These are phyloP conservation scores for Sinapis alba DNA, from an alignment of 441 rosid species.

Conservation along the genomic window DNA sequence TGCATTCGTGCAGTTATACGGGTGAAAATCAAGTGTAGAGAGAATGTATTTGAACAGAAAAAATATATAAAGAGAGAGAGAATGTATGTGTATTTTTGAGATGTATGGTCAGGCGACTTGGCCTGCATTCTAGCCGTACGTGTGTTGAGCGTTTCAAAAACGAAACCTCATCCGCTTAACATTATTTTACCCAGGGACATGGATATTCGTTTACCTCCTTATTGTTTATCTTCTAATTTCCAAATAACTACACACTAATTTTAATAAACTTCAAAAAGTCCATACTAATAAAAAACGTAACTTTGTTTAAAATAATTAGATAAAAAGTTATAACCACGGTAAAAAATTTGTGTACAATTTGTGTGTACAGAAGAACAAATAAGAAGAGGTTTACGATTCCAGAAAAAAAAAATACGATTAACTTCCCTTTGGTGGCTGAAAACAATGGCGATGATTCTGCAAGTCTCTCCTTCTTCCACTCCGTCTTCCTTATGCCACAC, in stretches of 20 bases:
- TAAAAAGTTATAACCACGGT: background rate
- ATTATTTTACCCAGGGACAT: background rate
- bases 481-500: slow-evolving; percentile 34
- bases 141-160: background rate
- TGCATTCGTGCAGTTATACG: too few relatives aligned
- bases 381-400: background rate
- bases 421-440: slow-evolving; percentile 13
- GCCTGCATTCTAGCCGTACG: slow-evolving; percentile 2
- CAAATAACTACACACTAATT: too few relatives aligned
- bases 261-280: too few relatives aligned
- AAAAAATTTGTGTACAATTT: background rate
- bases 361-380: background rate
- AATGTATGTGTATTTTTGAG: background rate
- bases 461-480: slow-evolving; percentile 39
- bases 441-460: slow-evolving; percentile 53
- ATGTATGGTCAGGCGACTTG: background rate
- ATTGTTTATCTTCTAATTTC: background rate
- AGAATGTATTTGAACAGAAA: too few relatives aligned
- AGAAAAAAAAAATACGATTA: too few relatives aligned
- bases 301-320: too few relatives aligned
- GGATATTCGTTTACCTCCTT: background rate
- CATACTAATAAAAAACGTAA: background rate
- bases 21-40: too few relatives aligned
- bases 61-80: background rate
- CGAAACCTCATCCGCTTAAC: slow-evolving; percentile 4